A percentile compares a stretch with the other conserved stretches of the same genome.
Evolutionary conservation across 1,284 basidiomycete species (phyloP).

Genomic region (Chondrostereum purpureum): DNA sequence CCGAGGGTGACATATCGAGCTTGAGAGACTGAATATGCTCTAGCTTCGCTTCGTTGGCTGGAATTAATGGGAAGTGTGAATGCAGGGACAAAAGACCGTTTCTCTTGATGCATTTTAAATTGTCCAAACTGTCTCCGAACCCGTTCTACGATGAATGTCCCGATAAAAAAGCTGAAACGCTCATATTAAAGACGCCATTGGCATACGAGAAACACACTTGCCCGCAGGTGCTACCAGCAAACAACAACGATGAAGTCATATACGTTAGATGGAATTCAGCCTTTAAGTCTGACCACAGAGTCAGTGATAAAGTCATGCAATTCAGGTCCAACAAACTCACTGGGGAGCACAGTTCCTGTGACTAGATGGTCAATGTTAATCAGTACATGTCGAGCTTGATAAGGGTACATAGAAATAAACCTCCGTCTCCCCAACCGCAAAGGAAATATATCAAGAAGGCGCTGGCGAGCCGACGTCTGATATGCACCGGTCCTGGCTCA

Average conservation of each 20-base stretch:
- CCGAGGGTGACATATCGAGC: conserved; percentile 34
- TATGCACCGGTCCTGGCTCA: no score
- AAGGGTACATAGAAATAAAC: conserved; percentile 29
- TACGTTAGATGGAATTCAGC: conserved; percentile 41
- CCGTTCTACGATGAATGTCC: conserved; percentile 40
- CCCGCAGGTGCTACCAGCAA: conserved; percentile 42
- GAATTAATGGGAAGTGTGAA: conserved; percentile 17
- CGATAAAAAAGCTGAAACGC: conserved; percentile 37
- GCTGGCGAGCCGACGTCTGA: conserved; percentile 35
- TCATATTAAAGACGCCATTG: no score
- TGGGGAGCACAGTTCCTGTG: conserved; percentile 35
- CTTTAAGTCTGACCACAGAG: conserved; percentile 41
- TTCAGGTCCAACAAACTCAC: conserved; percentile 24
- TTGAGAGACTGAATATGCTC: conserved; percentile 36
- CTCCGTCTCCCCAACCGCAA: conserved; percentile 55
- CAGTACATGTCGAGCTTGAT: no score
- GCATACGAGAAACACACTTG: no score
- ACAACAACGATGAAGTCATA: conserved; percentile 46
- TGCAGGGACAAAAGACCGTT: conserved; percentile 19
- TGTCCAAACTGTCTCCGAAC: conserved; percentile 36
- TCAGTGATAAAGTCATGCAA: conserved; percentile 1
- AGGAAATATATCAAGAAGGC: conserved; percentile 46
- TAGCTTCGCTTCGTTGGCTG: conserved; percentile 7
- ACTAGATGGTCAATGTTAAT: conserved; percentile 24
- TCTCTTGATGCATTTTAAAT: conserved; percentile 22